phyloP scores from a whole-genome alignment of 1,284 basidiomycete genomes.

The Megacollybia platyphylla region DNA sequence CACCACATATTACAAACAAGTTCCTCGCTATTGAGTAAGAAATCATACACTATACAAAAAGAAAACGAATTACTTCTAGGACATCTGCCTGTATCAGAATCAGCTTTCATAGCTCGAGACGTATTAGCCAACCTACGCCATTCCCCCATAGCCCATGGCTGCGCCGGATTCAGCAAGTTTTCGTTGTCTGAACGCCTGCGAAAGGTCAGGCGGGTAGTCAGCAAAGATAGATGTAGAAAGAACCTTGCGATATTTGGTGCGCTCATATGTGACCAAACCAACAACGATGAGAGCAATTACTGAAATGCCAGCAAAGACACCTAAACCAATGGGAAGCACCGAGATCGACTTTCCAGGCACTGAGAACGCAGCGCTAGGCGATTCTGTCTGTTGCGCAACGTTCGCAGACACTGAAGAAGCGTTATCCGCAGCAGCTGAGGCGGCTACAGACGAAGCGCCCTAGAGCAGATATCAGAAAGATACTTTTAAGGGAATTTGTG shows the following conservation, averaged over 20 bases:
- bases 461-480: not conserved
- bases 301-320: constrained; percentile 71
- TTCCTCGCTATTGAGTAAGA: not conserved
- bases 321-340: constrained; percentile 70
- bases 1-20: too few species aligned
- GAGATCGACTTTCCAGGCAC: constrained; percentile 61
- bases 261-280: constrained; percentile 69
- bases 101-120: too few species aligned
- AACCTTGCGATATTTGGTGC: constrained; percentile 72
- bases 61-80: not conserved
- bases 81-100: not conserved
- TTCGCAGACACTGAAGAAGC: constrained; percentile 19
- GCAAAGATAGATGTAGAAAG: constrained; percentile 10
- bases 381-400: constrained; percentile 23
- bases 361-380: constrained; percentile 33
- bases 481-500: not conserved
- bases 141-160: constrained; percentile 49
- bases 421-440: constrained; percentile 8
- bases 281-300: constrained; percentile 71
- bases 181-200: constrained; percentile 60
- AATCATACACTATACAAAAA: not conserved
- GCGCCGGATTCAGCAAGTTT: constrained; percentile 57
- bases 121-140: constrained; percentile 24
- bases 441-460: constrained; percentile 1
- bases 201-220: constrained; percentile 1